phyloP scores from a whole-genome alignment of 2,329 filamentous ascomycete species.

The Botrytis fragariae region DNA sequence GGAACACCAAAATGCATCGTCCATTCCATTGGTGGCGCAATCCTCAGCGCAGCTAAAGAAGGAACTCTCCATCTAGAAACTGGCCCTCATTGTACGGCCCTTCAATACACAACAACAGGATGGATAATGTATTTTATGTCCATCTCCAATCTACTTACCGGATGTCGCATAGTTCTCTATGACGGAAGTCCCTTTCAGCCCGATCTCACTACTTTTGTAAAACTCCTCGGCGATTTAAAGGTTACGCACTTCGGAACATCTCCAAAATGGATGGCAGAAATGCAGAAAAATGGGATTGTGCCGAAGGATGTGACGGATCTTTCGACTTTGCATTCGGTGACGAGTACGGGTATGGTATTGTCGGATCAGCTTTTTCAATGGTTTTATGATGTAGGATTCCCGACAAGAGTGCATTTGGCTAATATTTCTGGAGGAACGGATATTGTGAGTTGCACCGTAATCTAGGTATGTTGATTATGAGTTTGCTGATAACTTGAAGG shows the following conservation, averaged over 20 bases:
- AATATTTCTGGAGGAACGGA: neutral
- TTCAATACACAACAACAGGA: neutral
- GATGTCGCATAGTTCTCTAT: neutral
- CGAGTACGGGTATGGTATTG: neutral
- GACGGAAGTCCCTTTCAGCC: neutral
- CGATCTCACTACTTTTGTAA: neutral
- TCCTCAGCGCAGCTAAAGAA: slow-evolving; percentile 47
- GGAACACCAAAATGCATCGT: slow-evolving; percentile 84
- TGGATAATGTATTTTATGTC: neutral
- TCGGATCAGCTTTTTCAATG: neutral
- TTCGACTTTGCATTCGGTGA: neutral
- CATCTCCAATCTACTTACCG: neutral
- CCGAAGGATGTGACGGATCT: neutral
- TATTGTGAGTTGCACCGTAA: neutral
- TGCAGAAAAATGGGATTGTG: neutral
- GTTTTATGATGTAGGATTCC: neutral
- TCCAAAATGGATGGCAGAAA: neutral
- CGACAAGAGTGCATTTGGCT: neutral
- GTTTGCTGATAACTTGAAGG: neutral
- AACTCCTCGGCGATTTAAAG: neutral
- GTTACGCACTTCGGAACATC: neutral
- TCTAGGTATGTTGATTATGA: neutral
- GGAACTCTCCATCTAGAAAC: neutral
- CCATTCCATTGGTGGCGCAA: slow-evolving; percentile 66
- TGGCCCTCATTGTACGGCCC: neutral